Base-by-base conservation (phyloP, 257 asterid genomes). In the Gentiana straminea region DNA sequence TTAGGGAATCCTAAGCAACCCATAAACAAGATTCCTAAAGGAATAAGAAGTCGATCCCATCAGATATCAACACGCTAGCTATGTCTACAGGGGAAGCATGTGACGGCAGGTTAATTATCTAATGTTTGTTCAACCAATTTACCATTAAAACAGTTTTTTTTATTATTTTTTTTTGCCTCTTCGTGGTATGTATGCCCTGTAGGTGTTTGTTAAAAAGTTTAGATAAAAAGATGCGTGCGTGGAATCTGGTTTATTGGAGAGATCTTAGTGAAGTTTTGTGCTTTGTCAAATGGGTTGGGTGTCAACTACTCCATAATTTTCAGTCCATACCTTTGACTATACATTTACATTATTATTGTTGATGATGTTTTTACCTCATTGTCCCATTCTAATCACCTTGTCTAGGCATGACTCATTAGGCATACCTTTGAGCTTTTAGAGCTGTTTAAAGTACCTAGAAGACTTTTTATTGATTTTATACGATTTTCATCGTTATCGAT, bases 241-340 rank as follows among this genome's bases (percentile, higher is more conserved):
- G 35, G 48, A 49, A 24, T 24, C 24, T 61, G 51, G 43, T n/a
- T 32, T 11, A 11, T 2, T 38, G 1, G 7, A 11, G 15, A 11
- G 5, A 8, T 4, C 34, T 4, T 33, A 56, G 47, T 50, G 15
- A 33, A 51, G 41, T 58, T 15, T 13, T 36, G 53, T 44, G 11
- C 6, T 13, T 34, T 59, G 59, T 55, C 60, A 64, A 66, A 59
- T 59, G 65, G 71, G 38, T 66, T 47, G 59, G 65, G 60, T 66
- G 56, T 53, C 65, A 66, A 59, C 65, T 53, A 59, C 37, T 66
- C 65, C 65, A 35, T 47, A 59, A 53, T 41, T 10, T 5, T 41
- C 46, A 41, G 5, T 41, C 7, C 9, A 41, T 24, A 24, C 24
- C 9, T 10, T 1, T 41, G 46, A 41, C 8, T 59, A 55, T 49